A percentile compares a stretch with the other conserved stretches of the same genome.
phyloP scores from a whole-genome alignment of 352 stramenopile species.

The Pythium apleroticum region DNA sequence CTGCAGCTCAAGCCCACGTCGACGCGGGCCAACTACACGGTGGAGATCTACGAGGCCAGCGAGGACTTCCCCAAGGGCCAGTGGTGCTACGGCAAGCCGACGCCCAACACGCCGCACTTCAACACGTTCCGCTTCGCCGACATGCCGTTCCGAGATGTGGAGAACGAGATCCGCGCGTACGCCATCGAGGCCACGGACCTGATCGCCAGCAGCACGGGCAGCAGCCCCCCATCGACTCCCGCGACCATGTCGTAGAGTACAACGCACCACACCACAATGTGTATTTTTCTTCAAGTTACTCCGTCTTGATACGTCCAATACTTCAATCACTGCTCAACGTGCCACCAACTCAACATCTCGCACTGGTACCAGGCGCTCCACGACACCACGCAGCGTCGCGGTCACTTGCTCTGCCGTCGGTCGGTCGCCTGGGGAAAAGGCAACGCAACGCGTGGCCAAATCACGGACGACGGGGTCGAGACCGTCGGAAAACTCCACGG shows the following conservation, averaged over 20 bases:
- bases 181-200: conserved; percentile 26
- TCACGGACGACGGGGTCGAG: no score
- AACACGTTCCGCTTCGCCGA: conserved; percentile 24
- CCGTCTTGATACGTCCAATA: no score
- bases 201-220: background rate
- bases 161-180: conserved; percentile 26
- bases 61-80: conserved; percentile 41
- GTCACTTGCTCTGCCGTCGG: no score
- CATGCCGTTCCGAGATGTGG: conserved; percentile 16
- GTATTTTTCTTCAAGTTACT: no score
- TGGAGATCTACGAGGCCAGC: conserved; percentile 47
- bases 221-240: background rate
- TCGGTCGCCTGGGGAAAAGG: no score
- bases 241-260: background rate
- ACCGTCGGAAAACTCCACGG: no score
- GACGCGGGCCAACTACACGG: conserved; percentile 40
- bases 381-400: no score
- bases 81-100: conserved; percentile 52
- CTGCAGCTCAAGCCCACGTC: conserved; percentile 57
- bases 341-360: no score
- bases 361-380: no score
- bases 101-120: conserved; percentile 32
- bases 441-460: no score
- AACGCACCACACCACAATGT: background rate
- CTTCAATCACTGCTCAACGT: no score